Evolutionary conservation across 148 eudicot species (phyloP), one percentile per base, ranked within the genome.

Genomic region (Amaranthus cruentus): DNA sequence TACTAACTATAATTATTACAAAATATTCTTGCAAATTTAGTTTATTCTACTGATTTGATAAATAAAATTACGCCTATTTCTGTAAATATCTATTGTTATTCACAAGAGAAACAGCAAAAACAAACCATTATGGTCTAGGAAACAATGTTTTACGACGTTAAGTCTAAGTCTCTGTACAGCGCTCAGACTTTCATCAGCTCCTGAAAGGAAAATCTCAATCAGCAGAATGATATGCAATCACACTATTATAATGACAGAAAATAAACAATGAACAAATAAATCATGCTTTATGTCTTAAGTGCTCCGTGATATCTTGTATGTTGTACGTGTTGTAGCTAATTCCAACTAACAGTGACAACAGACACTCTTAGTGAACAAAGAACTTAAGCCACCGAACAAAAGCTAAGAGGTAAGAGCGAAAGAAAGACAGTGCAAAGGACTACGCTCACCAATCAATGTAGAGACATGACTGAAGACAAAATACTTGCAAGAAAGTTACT

Each of bases 161-260:
- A 64, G 70, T 60, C 9, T 52, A 50, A 47, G 18, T 18, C 50
- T 72, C 55, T 75, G 71, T 74, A 64, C 71, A 58, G 54, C 50
- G 46, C 46, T 78, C 80, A 92, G 78, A 92, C 96, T 48, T 84
- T 85, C 95, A 92, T 79, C 88, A 92, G 70, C 73, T 92, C 97
- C 97, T 92, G 88, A 66, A 78, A 88, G 9, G 58, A 44, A 73
- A 43, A 65, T 21, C 48, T 11, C 28, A 68, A 55, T 42, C n/a
- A 62, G 44, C 73, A 62, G 50, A n/a, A 72, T 77, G 57, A 60
- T 56, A 69, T 53, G 55, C 28, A 42, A 14, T 52, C n/a, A 48
- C 0, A 21, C 59, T 59, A 48, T 21, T 28, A 28, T 28, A 28
- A 28, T 28, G 38, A 28, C 38, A 28, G 74, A 38, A 65, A 38